These are phyloP conservation scores for Pichia sp. DNA, from an alignment of 1,139 yeast genomes.

Conservation along the genomic window DNA sequence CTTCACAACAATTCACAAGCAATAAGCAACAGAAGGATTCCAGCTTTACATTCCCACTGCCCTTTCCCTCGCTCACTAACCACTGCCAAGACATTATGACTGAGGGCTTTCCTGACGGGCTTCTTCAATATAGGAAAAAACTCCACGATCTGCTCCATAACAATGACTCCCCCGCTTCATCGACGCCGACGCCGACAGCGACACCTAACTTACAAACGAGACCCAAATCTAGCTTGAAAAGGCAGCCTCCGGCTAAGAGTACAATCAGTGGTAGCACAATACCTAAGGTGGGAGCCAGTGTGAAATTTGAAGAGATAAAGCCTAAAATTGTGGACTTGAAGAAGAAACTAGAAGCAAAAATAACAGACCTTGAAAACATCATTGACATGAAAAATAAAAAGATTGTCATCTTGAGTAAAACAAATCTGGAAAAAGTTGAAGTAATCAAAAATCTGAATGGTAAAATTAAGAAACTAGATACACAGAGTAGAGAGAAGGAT, in stretches of 20 bases:
- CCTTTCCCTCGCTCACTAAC: no score
- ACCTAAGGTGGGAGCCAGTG: no score
- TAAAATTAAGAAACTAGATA: constrained; percentile 2
- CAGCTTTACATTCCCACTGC: no score
- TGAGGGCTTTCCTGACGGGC: constrained; percentile 1
- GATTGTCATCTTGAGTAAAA: constrained; percentile 6
- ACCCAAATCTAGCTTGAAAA: no score
- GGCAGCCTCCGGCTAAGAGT: no score
- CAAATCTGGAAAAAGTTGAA: constrained; percentile 3
- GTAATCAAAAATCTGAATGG: constrained; percentile 2
- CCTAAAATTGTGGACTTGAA: neutral
- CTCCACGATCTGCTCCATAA: constrained; percentile 5
- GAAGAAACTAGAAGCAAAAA: neutral
- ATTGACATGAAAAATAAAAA: constrained; percentile 7
- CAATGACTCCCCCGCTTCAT: no score
- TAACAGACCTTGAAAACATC: constrained; percentile 2
- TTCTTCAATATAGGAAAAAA: constrained; percentile 8
- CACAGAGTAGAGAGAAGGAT: constrained; percentile 1
- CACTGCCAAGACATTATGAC: no score
- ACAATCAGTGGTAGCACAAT: no score
- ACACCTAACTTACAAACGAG: no score
- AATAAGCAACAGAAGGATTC: no score
- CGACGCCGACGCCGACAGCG: no score
- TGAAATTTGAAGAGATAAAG: neutral
- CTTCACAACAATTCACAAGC: no score